Base-by-base conservation (phyloP, 2,329 filamentous ascomycete species). In the Paracoccidioides lutzii region DNA sequence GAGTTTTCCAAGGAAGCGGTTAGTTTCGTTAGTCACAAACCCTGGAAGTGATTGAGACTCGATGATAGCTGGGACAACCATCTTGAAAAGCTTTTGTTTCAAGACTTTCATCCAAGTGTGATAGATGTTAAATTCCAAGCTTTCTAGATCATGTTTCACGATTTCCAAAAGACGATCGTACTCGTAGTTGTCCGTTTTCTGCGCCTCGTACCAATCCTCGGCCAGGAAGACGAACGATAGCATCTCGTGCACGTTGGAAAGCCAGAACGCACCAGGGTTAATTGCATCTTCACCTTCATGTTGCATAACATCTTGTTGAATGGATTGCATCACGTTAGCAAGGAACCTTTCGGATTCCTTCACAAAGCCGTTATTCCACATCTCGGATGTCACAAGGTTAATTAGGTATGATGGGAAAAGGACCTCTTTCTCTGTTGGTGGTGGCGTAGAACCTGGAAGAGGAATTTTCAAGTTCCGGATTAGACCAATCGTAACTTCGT, bases 91-190 rank as follows among this genome's bases (percentile, higher is more conserved):
- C 76, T 95, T 95, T 83, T 96, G 96, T 81, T 98, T 98, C 67
- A 98, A 77, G 56, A 96, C 88, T 79, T 98, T 98, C 93, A 98
- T 98, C 93, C 93, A 98, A 32, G 93, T 98, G 75, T 98, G 93
- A 74, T 98, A 98, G 66, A 98, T 98, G 77, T 98, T 98, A 78
- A 98, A 98, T 75, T 98, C 93, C 60, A 98, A 79, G 73, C 88
- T 95, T 76, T 98, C 93, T 53, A 98, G 78, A 70, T 98, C 93
- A 70, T 98, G 93, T 80, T 98, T 98, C 69, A 98, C 93, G 70
- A 98, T 97, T 73, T 98, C 93, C 65, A 98, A 77, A 54, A 98
- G 80, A 61, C 93, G 87, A 73, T 98, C 93, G 66, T 98, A 98
- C 76, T 98, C 93, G 70, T 95, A 97, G 70, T 97, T 97, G 73